Percentiles rank a stretch among this genome's conserved stretches.
phyloP scores from a whole-genome alignment of 768 basidiomycete species.

The Pisolithus albus region DNA sequence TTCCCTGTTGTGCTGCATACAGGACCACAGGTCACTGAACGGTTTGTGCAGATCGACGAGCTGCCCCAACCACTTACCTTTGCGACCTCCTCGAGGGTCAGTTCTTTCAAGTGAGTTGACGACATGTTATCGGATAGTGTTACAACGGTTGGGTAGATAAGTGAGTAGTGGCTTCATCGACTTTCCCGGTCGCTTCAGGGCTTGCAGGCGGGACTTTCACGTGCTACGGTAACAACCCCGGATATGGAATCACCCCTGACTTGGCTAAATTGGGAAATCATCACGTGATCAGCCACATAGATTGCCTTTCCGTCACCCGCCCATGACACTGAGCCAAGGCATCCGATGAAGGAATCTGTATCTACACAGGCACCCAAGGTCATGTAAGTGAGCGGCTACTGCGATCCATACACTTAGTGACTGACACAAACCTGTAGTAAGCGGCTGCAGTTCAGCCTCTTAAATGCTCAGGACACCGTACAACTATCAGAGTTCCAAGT shows the following conservation, averaged over 20 bases:
- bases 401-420: slow-evolving; percentile 1
- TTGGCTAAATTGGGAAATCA: too few species aligned
- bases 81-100: slow-evolving; percentile 55
- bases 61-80: slow-evolving; percentile 38
- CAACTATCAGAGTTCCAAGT: slow-evolving; percentile 95
- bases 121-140: slow-evolving; percentile 7
- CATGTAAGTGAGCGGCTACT: slow-evolving; percentile 44
- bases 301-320: background rate
- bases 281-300: too few species aligned
- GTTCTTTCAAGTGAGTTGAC: slow-evolving; percentile 26
- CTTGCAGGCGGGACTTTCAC: too few species aligned
- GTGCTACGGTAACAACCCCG: too few species aligned
- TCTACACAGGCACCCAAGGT: slow-evolving; percentile 76
- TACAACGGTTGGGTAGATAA: too few species aligned
- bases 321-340: background rate
- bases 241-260: too few species aligned
- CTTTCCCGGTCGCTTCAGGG: too few species aligned
- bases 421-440: slow-evolving; percentile 49
- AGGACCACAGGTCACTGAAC: background rate
- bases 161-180: too few species aligned
- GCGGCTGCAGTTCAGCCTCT: slow-evolving; percentile 90
- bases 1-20: slow-evolving; percentile 72
- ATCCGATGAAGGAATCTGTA: slow-evolving; percentile 71
- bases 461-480: slow-evolving; percentile 93
- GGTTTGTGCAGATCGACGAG: background rate